Base-by-base conservation (phyloP, 768 basidiomycete genomes). In the Tulasnella sp. region DNA sequence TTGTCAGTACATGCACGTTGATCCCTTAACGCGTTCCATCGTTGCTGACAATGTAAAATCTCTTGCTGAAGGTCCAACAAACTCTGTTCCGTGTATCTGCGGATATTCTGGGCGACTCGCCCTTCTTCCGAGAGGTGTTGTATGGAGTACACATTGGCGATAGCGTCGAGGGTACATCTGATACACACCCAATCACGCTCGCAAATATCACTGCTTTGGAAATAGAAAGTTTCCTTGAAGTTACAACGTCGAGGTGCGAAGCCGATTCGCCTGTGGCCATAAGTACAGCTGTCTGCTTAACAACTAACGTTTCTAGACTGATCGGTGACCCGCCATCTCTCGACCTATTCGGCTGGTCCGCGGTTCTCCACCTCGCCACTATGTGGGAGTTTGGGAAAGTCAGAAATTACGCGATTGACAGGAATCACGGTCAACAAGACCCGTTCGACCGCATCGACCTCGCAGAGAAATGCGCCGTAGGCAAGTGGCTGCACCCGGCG, bases 401-500 rank as follows among this genome's bases (percentile, higher is more conserved):
- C 19, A 25, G 43, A 15, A n/a, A 32, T 8, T 36, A 29, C 42
- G 41, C 41, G 11, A 46, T 48, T 43, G 21, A 48, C 15, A 21
- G 11, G 19, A 45, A 19, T 45, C 31, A 29, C 27, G 31, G 7
- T 11, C 43, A 15, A 2, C 23, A 32, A 43, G 43, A 56, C 21
- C 34, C 51, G 6, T 21, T 53, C 21, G n/a, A 17, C 19, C 17
- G 43, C 17, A 56, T 56, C 40, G 27, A 12, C 15, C 39, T 56
- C 17, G 54, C 54, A 4, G 31, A 29, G n/a, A 23, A 43, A 32
- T 56, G 43, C 42, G 17, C 21, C 19, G 31, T 56, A 15, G 40
- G 34, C 5, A 35, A 56, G 36, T 56, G 54, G 54, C 32, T 56
- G 5, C 40, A 43, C 15, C 54, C 54, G 9, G 54, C 54, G 9